Evolutionary conservation across 1,284 basidiomycete genomes (phyloP).

Genomic region (Ustilago shanxiensis): DNA sequence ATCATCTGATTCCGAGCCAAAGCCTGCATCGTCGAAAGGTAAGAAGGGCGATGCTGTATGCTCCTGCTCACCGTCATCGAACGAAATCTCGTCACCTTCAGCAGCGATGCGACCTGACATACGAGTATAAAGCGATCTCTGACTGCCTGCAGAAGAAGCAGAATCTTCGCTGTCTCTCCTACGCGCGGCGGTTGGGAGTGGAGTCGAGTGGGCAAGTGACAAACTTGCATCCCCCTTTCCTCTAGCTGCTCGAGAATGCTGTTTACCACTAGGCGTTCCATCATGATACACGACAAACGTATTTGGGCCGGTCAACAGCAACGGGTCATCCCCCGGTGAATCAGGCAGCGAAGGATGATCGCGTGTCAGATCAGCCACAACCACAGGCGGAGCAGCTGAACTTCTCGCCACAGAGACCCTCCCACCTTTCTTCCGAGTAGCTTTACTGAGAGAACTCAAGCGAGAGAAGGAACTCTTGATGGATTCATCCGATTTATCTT

Average conservation of each 20-base stretch:
- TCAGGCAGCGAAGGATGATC: slow-evolving; percentile 46
- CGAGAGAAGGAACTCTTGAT: slow-evolving; percentile 35
- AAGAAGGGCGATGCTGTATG: slow-evolving; percentile 4
- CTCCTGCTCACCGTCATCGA: background rate
- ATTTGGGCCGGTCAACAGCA: slow-evolving; percentile 47
- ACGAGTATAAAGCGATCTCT: slow-evolving; percentile 24
- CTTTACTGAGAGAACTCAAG: slow-evolving; percentile 17
- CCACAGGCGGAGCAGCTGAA: slow-evolving; percentile 25
- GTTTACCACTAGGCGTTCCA: slow-evolving; percentile 29
- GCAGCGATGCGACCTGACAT: slow-evolving; percentile 27
- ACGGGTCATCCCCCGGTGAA: slow-evolving; percentile 52
- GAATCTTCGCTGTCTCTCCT: slow-evolving; percentile 21
- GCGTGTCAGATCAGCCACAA: slow-evolving; percentile 31
- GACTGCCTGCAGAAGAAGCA: slow-evolving; percentile 9
- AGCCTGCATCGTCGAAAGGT: slow-evolving; percentile 28
- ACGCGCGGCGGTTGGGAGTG: slow-evolving; percentile 19
- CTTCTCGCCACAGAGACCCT: slow-evolving; percentile 16
- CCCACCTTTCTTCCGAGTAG: background rate
- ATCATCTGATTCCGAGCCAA: slow-evolving; percentile 36
- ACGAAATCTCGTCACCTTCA: background rate
- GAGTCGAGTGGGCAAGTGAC: slow-evolving; percentile 27
- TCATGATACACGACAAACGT: slow-evolving; percentile 35
- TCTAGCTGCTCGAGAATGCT: slow-evolving; percentile 8
- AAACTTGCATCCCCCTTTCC: slow-evolving; percentile 10
- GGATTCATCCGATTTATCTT: slow-evolving; percentile 31